Conservation (phyloP, 345 rosid species). For the Bretschneidera sinensis region DNA sequence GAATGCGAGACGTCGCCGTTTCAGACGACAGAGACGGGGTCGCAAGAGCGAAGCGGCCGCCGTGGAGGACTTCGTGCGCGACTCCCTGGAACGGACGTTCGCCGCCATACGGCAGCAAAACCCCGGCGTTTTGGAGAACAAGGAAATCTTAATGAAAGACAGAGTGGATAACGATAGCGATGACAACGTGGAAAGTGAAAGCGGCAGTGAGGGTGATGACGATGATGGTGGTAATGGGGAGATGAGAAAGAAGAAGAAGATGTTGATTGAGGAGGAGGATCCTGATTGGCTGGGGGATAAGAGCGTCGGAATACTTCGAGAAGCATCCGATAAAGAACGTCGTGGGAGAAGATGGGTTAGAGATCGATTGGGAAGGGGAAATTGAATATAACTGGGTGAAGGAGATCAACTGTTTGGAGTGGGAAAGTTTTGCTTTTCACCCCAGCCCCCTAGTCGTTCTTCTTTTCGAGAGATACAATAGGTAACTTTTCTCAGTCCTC, state of each 20-base stretch:
- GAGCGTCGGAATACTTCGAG: slow-evolving; percentile 91
- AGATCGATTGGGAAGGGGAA: slow-evolving; percentile 94
- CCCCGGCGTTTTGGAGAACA: slow-evolving; percentile 46
- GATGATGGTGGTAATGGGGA: slow-evolving; percentile 23
- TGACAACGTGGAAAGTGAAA: too few relatives aligned
- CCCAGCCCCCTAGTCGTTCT: slow-evolving; percentile 81
- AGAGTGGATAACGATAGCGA: too few relatives aligned
- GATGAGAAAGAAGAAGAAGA: slow-evolving; percentile 29
- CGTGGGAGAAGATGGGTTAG: slow-evolving; percentile 70
- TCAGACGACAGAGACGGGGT: slow-evolving; percentile 58
- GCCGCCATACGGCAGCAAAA: slow-evolving; percentile 52
- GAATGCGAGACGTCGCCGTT: slow-evolving; percentile 18
- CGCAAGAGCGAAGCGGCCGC: slow-evolving; percentile 77
- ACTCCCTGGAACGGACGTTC: slow-evolving; percentile 58
- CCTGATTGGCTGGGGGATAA: slow-evolving; percentile 92
- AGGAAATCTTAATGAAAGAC: slow-evolving; percentile 46
- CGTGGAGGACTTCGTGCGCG: slow-evolving; percentile 76
- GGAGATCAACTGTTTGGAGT: slow-evolving; percentile 84
- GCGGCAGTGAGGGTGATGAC: slow-evolving; percentile 23
- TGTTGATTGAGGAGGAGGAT: slow-evolving; percentile 81
- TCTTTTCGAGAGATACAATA: slow-evolving; percentile 69
- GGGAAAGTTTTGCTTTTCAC: slow-evolving; percentile 89
- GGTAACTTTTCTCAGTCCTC: too few relatives aligned
- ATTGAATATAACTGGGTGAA: slow-evolving; percentile 73
- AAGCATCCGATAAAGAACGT: slow-evolving; percentile 73